Evolutionary conservation across 106 monocot species (phyloP).

Genomic region (Allium sativum): DNA sequence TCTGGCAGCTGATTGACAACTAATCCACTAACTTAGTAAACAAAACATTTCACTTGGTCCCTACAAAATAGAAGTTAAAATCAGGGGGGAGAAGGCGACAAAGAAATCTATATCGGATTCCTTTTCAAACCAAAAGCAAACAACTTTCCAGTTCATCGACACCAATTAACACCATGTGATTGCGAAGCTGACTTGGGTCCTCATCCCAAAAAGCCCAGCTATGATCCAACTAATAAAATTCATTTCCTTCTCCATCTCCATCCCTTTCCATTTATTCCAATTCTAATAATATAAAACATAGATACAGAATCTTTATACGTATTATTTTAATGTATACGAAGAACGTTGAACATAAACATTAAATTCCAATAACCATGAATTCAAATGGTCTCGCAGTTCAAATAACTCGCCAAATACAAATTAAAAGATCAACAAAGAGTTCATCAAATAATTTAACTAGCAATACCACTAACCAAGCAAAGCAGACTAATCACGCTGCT

Average conservation of each 20-base stretch:
- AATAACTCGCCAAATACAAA: not conserved
- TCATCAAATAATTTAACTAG: not conserved
- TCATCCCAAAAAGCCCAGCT: not conserved
- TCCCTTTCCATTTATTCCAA: not conserved
- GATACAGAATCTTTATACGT: not conserved
- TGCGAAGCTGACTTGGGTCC: not conserved
- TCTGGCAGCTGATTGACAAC: no score
- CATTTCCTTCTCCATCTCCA: not conserved
- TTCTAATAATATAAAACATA: not conserved
- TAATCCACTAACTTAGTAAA: no score
- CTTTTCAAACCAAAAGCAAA: slow-evolving; percentile 3
- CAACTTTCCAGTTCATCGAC: slow-evolving; percentile 2
- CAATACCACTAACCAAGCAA: no score
- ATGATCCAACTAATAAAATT: not conserved
- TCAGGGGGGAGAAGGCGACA: not conserved
- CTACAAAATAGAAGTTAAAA: no score
- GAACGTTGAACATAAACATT: no score
- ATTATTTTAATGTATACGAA: not conserved
- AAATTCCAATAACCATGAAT: no score
- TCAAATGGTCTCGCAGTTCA: not conserved
- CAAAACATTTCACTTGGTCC: not conserved
- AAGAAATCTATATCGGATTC: not conserved
- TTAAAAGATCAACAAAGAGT: not conserved
- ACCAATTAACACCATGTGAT: not conserved
- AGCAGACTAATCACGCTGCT: not conserved